A percentile compares a stretch with the other conserved stretches of the same genome.
Evolutionary conservation across 2,329 filamentous ascomycete species (phyloP).

Genomic region (Hawksworthiomyces lignivorus): DNA sequence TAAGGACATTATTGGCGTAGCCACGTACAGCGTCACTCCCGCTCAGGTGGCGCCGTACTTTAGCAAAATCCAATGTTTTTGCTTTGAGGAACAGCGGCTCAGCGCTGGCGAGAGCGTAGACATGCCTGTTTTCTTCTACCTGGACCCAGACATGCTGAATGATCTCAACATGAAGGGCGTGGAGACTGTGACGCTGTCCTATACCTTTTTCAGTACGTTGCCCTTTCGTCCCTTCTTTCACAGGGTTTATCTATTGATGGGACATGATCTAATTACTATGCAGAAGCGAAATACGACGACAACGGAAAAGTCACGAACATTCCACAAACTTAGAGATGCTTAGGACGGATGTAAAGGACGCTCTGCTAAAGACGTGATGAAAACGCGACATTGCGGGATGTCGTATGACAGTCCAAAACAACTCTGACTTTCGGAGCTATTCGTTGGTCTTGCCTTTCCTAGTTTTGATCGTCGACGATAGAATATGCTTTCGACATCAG

Average conservation of each 20-base stretch:
- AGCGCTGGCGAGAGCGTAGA: slow-evolving; percentile 95
- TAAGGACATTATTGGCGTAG: slow-evolving; percentile 93
- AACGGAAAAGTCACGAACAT: slow-evolving; percentile 56
- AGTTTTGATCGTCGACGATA: too few relatives aligned
- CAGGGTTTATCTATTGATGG: too few relatives aligned
- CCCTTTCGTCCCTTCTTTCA: neutral
- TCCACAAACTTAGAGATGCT: slow-evolving; percentile 9
- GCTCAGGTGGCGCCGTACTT: slow-evolving; percentile 96
- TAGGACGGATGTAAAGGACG: too few relatives aligned
- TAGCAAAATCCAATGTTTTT: slow-evolving; percentile 99
- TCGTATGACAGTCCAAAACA: too few relatives aligned
- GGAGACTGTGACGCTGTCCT: slow-evolving; percentile 90
- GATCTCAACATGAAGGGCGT: slow-evolving; percentile 91
- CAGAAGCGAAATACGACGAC: slow-evolving; percentile 79
- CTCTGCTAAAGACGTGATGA: too few relatives aligned
- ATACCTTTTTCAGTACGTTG: slow-evolving; percentile 93
- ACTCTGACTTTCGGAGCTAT: too few relatives aligned
- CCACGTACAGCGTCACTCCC: slow-evolving; percentile 94
- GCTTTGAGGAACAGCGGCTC: slow-evolving; percentile 92
- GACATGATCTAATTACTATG: neutral
- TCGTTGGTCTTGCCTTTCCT: too few relatives aligned
- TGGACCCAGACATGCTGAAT: slow-evolving; percentile 89
- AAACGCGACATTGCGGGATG: too few relatives aligned
- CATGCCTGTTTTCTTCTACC: slow-evolving; percentile 99
- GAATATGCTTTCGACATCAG: too few relatives aligned